Evolutionary conservation across 192 early-diverging fungal genomes (phyloP).

Genomic region (Backusella circina): DNA sequence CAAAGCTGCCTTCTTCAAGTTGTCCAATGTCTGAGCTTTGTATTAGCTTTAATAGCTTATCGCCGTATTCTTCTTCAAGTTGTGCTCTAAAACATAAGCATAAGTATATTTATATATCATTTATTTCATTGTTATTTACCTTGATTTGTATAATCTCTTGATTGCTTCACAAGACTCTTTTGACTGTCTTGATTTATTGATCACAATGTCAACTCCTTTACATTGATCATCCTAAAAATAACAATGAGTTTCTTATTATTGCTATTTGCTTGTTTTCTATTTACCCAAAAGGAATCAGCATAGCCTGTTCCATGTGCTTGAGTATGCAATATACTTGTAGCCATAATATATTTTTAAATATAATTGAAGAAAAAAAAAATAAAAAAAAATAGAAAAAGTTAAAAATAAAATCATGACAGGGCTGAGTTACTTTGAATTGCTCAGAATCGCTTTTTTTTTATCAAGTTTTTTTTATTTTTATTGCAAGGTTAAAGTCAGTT

Average conservation of each 20-base stretch:
- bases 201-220: slow-evolving; percentile 61
- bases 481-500: not conserved
- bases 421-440: not conserved
- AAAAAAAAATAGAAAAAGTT: slow-evolving; percentile 3
- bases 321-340: not conserved
- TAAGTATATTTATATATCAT: no score
- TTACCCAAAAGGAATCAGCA: slow-evolving; percentile 33
- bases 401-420: not conserved
- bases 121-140: slow-evolving; percentile 24
- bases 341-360: not conserved
- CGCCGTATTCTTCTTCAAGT: slow-evolving; percentile 73
- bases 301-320: slow-evolving; percentile 6
- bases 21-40: slow-evolving; percentile 11
- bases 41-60: slow-evolving; percentile 47
- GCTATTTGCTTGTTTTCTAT: not conserved
- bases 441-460: not conserved
- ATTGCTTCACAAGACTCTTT: slow-evolving; percentile 72
- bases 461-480: not conserved
- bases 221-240: slow-evolving; percentile 54
- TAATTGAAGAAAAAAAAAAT: not conserved
- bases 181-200: slow-evolving; percentile 59
- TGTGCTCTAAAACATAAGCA: slow-evolving; percentile 41
- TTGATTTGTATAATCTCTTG: slow-evolving; percentile 51
- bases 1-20: slow-evolving; percentile 41
- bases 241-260: no score